Conservation (phyloP, 345 rosid genomes). For the Cochlearia excelsa region DNA sequence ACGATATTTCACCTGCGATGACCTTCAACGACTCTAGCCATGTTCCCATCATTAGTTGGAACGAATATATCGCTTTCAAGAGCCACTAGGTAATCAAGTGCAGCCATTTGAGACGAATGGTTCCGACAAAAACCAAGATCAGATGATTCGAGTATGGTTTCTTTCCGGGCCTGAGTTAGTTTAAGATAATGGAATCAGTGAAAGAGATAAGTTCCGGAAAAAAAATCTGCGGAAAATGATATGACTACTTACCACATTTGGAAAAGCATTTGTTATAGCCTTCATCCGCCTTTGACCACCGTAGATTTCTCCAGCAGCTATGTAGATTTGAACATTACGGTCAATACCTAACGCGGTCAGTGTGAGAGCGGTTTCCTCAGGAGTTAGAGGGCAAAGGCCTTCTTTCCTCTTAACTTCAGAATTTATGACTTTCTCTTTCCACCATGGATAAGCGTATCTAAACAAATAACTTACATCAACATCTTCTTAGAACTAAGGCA, state of each 20-base stretch:
- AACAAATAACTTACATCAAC: constrained; percentile 11
- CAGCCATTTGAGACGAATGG: constrained; percentile 24
- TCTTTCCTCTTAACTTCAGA: constrained; percentile 80
- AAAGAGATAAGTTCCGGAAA: background rate
- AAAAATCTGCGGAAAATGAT: background rate
- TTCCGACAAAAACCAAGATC: constrained; percentile 67
- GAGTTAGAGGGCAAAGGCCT: constrained; percentile 90
- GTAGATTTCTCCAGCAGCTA: constrained; percentile 94
- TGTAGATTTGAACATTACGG: constrained; percentile 72
- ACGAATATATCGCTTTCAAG: constrained; percentile 86
- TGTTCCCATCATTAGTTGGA: constrained; percentile 89
- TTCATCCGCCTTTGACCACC: constrained; percentile 81
- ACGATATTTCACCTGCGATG: constrained; percentile 68
- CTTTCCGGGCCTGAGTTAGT: constrained; percentile 71
- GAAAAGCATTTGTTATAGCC: constrained; percentile 54
- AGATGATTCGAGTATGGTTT: constrained; percentile 57
- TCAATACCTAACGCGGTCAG: constrained; percentile 71
- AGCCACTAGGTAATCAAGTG: constrained; percentile 80
- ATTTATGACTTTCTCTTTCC: constrained; percentile 80
- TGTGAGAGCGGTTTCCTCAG: constrained; percentile 83
- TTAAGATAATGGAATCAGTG: constrained; percentile 12
- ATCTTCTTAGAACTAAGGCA: constrained; percentile 1
- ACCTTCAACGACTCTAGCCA: constrained; percentile 98
- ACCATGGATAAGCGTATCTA: constrained; percentile 86
- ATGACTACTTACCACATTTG: constrained; percentile 61